Evolutionary conservation across 805 yeast genomes (phyloP), one percentile per base, ranked within the genome.

Genomic region (Yamadazyma tumulicola): DNA sequence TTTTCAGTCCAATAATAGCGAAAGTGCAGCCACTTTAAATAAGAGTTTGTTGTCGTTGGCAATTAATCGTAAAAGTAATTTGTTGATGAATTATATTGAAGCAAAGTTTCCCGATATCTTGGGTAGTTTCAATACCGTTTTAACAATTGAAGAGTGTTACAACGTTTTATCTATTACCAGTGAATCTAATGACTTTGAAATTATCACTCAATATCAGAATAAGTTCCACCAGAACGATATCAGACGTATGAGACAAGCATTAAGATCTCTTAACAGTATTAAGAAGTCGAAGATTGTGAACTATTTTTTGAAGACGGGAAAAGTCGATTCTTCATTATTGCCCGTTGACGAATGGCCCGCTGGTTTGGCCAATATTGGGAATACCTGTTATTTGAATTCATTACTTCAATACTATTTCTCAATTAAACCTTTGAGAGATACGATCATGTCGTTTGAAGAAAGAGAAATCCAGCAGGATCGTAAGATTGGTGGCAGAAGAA

Each of bases 321-420:
- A 71, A 14, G 62, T 82, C 23, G 85, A 82, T 52, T 60, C 71
- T 7, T 56, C 72, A 2, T 56, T 84, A 13, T 46, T 66, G 11
- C 80, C 88, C 0, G 74, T 77, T 0, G 79, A 74, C 11, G 72
- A 75, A 32, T 80, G 91, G 76, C 98, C 98, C 0, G 85, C 87
- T 3, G 98, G 98, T 0, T 69, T 93, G 51, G 85, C 83, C 57
- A 93, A 93, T 54, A 89, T 88, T 42, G 98, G 98, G 16, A 93
- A 93, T 54, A 91, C 98, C 0, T 93, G 98, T 58, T 89, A 89
- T 48, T 67, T 93, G 56, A 91, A 93, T 55, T 91, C 97, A 0
- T 66, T 93, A 31, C 62, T 91, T 26, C 98, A 91, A 54, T 91
- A 83, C 51, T 91, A 87, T 56, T 93, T 88, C 62, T 83, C 87